Evolutionary conservation across 2,329 filamentous ascomycete genomes (phyloP), one percentile per base, ranked within the genome.

Genomic region (Zymoseptoria crescenta): DNA sequence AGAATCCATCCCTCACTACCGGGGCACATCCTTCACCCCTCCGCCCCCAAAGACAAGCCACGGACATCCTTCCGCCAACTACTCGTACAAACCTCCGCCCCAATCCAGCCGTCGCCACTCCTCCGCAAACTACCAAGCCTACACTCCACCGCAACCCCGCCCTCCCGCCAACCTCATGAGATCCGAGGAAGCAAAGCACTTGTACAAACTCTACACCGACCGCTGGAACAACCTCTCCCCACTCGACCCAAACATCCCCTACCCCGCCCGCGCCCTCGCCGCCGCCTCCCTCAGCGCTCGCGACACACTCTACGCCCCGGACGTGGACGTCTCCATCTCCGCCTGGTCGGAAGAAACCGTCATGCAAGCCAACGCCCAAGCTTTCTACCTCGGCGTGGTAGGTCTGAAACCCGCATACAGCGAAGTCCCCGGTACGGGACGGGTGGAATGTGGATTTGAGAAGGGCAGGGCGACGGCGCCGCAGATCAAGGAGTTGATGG

Each of bases 331-430:
- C 3, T 58, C 59, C 35, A 59, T 64, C 2, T 61, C 64, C 4
- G 66, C 67, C 3, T 72, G 70, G 70, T 70, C 68, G 9, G 60
- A 67, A n/a, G 69, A 70, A 50, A 64, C 64, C 1, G 58, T 70
- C 19, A 69, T 70, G 65, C 65, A 70, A 63, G 69, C 68, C 29
- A 72, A 72, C 56, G 65, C 65, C 8, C 67, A 70, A 56, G 66
- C 67, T 6, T 71, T 72, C 65, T 72, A 67, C 53, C 59, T 71
- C 2, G 63, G 65, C 45, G 68, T 66, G 2, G 64, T 67, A 3
- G 65, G 62, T 4, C 52, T 72, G 9, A 35, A 56, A 3, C 68
- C 69, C 6, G 53, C 49, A 24, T 71, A 71, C 55, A 64, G 57
- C 8, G 62, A 69, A 28, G 55, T 62, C 4, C 53, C 64, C 6